Base-by-base conservation (phyloP, 1,284 basidiomycete species). In the Limonomyces culmigenus region DNA sequence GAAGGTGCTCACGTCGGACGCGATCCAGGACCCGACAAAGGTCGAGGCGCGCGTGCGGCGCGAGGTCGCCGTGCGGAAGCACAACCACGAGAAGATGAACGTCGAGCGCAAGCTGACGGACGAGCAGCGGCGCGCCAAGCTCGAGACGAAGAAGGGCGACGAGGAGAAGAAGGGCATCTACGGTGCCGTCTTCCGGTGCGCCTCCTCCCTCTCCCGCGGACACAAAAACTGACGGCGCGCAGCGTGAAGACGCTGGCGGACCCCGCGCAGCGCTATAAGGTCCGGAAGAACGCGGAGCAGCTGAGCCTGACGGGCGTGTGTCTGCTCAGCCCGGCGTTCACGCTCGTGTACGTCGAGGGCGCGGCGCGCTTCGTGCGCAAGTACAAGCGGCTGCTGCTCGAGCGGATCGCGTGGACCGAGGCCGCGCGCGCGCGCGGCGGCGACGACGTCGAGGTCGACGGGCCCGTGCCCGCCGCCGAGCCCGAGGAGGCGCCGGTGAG, bases 1-100 rank as follows among this genome's bases (percentile, higher is more conserved):
- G 92, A 91, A 91, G 51, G 95, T 99, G 11, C 65, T 98, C 29
- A 95, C 93, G 0, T 87, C 87, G 8, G 92, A 97, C 51, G 92
- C 91, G 0, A 80, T 97, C 10, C 85, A 91, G 63, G 95, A 98
- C 52, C 88, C 95, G 1, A 98, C 95, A 2, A 83, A 92, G 44
- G 87, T 99, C 11, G 95, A 99, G 56, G 92, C 92, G 3, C 75
- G 85, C 33, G 92, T 99, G 4, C 67, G 89, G 29, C 68, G 86
- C 33, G 93, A 98, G 54, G 92, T 98, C 21, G 84, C 86, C 0
- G 81, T 83, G 59, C 70, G 95, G 38, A 80, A 80, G 47, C 76
- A 89, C 45, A 67, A 63, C 18, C 95, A 99, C 53, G 87, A 96
- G 50, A 86, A 88, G 60, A 79, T 85, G 68, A 99, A 99, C 48